phyloP scores from a whole-genome alignment of 2,329 filamentous ascomycete species.

The Shiraia bambusicola region DNA sequence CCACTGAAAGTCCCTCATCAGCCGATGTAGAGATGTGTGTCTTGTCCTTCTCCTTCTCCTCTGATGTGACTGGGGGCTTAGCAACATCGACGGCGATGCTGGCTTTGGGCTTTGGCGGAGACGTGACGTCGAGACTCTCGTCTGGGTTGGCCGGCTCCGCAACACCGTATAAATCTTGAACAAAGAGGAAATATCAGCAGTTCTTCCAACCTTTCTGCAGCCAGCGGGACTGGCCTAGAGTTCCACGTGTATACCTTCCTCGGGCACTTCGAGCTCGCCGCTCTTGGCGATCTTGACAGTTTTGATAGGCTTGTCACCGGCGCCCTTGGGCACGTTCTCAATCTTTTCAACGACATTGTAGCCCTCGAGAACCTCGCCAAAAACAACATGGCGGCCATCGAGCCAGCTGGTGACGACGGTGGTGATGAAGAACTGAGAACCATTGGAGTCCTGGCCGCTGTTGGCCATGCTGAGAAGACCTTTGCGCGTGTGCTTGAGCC shows the following conservation, averaged over 20 bases:
- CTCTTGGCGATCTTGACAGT: slow-evolving; percentile 77
- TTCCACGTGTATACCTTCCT: slow-evolving; percentile 92
- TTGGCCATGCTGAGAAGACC: slow-evolving; percentile 72
- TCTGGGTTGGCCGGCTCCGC: slow-evolving; percentile 45
- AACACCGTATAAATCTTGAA: slow-evolving; percentile 49
- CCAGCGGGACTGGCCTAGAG: slow-evolving; percentile 60
- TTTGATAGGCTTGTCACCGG: slow-evolving; percentile 68
- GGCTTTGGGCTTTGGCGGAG: slow-evolving; percentile 15
- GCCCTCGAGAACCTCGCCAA: slow-evolving; percentile 85
- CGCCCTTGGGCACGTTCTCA: slow-evolving; percentile 66
- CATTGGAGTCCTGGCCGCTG: slow-evolving; percentile 70
- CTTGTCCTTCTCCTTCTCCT: slow-evolving; percentile 20
- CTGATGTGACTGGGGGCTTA: slow-evolving; percentile 27
- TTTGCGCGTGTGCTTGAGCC: slow-evolving; percentile 86
- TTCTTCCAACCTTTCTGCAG: slow-evolving; percentile 38
- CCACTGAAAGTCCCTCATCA: slow-evolving; percentile 44
- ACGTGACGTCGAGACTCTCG: slow-evolving; percentile 47
- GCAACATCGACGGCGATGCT: slow-evolving; percentile 27
- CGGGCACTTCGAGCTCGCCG: slow-evolving; percentile 78
- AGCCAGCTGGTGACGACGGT: slow-evolving; percentile 80
- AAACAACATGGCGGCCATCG: slow-evolving; percentile 82
- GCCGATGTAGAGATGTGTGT: slow-evolving; percentile 17
- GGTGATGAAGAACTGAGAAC: slow-evolving; percentile 90
- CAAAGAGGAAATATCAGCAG: slow-evolving; percentile 46
- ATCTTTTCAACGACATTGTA: slow-evolving; percentile 79